Percentiles rank a stretch among this genome's conserved stretches.
Conservation (phyloP, 176 grass and related monocot genomes). For the Alopecurus myosuroides region DNA sequence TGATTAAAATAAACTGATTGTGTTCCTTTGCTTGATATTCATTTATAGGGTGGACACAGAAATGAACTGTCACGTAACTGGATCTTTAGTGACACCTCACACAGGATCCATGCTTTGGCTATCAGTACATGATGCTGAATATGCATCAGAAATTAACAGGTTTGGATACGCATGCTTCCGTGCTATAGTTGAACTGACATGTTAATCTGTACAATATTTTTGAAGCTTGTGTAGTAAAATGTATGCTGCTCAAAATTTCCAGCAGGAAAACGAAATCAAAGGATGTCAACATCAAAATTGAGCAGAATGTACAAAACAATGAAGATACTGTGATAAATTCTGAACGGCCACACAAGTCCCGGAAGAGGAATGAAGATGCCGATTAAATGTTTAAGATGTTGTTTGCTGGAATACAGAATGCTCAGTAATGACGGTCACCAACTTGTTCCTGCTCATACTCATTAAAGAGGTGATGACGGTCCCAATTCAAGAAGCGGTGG, state of each 20-base stretch:
- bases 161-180: constrained; percentile 11
- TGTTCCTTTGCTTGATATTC: constrained; percentile 24
- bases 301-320: constrained; percentile 25
- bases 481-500: neutral
- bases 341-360: constrained; percentile 33
- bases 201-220: neutral
- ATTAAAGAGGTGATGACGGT: neutral
- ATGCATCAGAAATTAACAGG: constrained; percentile 48
- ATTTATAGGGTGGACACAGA: constrained; percentile 68
- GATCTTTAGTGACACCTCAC: constrained; percentile 65
- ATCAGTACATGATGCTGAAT: constrained; percentile 42
- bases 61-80: constrained; percentile 83
- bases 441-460: neutral
- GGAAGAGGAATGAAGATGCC: constrained; percentile 24
- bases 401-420: neutral
- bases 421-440: neutral
- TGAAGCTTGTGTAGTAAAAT: constrained; percentile 17
- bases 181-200: neutral
- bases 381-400: neutral
- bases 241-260: constrained; percentile 22
- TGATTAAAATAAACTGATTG: neutral
- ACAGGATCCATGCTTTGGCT: constrained; percentile 79
- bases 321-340: neutral
- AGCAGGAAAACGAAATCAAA: constrained; percentile 16
- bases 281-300: constrained; percentile 6